phyloP scores from a whole-genome alignment of 495 filamentous ascomycete species.

The Hyphodiscus hymeniophilus region DNA sequence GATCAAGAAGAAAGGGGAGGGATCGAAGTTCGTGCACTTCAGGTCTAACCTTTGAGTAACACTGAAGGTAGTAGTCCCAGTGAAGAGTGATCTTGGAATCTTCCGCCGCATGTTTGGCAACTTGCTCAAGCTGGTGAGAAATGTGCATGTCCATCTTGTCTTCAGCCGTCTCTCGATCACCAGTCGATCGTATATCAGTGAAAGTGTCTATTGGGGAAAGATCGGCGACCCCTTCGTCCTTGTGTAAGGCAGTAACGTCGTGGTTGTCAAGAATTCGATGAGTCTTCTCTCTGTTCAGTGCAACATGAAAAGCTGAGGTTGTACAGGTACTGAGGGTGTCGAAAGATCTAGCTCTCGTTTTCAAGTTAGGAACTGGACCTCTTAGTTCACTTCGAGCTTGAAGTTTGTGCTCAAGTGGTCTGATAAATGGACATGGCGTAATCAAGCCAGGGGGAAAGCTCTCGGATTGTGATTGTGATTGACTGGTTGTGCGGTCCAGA shows the following conservation, averaged over 20 bases:
- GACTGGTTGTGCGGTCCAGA: too few species aligned
- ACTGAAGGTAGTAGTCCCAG: constrained; percentile 3
- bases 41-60: constrained; percentile 4
- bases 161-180: not conserved
- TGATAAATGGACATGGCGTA: constrained; percentile 5
- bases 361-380: not conserved
- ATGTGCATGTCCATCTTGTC: not conserved
- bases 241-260: not conserved
- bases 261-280: not conserved
- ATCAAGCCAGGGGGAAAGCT: not conserved
- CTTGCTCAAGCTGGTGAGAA: not conserved
- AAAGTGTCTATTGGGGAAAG: too few species aligned
- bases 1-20: not conserved
- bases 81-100: not conserved
- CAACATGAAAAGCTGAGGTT: not conserved
- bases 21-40: too few species aligned
- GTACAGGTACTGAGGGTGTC: not conserved
- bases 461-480: not conserved
- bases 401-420: constrained; percentile 6
- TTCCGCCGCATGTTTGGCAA: not conserved
- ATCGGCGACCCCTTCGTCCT: too few species aligned
- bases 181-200: too few species aligned
- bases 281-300: not conserved
- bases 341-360: not conserved
- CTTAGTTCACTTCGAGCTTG: constrained; percentile 3